These are phyloP conservation scores for Daldinia decipiens DNA, from an alignment of 495 filamentous ascomycete species.

Conservation along the genomic window DNA sequence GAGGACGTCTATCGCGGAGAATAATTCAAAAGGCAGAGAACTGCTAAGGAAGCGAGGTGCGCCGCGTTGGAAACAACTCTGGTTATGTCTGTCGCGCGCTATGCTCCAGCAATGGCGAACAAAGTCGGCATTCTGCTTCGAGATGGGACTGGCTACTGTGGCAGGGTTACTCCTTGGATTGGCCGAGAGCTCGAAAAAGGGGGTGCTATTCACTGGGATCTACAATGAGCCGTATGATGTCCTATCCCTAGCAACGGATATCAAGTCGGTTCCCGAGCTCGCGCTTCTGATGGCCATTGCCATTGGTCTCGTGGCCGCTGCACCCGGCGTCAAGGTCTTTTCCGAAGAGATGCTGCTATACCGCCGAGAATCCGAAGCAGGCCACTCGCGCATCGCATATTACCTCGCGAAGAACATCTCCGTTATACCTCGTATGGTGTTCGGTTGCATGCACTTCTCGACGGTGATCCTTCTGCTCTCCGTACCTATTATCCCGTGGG, in stretches of 20 bases:
- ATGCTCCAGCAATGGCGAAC: conserved; percentile 66
- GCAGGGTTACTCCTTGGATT: conserved; percentile 66
- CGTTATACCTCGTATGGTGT: conserved; percentile 58
- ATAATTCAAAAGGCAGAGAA: conserved; percentile 38
- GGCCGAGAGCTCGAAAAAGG: conserved; percentile 57
- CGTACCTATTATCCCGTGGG: conserved; percentile 60
- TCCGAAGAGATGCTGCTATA: conserved; percentile 67
- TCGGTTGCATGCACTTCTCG: conserved; percentile 66
- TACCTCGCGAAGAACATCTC: conserved; percentile 66
- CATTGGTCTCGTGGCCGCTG: conserved; percentile 63
- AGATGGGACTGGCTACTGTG: conserved; percentile 61
- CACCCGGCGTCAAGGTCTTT: conserved; percentile 65
- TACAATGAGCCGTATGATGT: conserved; percentile 60
- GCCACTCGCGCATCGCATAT: conserved; percentile 65
- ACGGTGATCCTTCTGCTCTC: conserved; percentile 61
- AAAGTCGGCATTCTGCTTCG: conserved; percentile 59
- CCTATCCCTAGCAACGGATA: conserved; percentile 63
- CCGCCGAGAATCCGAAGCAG: conserved; percentile 61
- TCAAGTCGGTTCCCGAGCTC: conserved; percentile 58
- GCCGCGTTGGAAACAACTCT: conserved; percentile 58
- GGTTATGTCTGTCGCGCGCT: conserved; percentile 58
- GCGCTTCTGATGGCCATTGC: conserved; percentile 62
- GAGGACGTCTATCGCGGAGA: conserved; percentile 40
- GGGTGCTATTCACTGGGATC: conserved; percentile 63
- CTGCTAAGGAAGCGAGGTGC: conserved; percentile 58